Percentiles rank a stretch among this genome's conserved stretches.
Evolutionary conservation across 1,284 basidiomycete genomes (phyloP).

Genomic region (Testicularia cyperi): DNA sequence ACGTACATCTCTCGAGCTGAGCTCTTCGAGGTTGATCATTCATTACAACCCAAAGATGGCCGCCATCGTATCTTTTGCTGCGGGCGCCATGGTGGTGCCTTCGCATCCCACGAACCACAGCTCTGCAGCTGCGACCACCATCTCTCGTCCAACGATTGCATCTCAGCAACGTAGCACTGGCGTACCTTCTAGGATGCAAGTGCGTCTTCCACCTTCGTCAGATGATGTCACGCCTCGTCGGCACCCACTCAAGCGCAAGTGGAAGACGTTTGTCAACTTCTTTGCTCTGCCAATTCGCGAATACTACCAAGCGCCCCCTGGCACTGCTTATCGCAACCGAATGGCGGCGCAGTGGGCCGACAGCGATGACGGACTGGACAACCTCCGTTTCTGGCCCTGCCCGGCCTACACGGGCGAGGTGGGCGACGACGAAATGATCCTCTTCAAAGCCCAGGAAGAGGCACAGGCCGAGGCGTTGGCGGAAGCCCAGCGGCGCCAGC

Average conservation of each 20-base stretch:
- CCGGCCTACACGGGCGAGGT: conserved; percentile 31
- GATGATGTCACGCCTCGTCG: no score
- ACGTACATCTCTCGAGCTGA: no score
- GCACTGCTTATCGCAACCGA: conserved; percentile 10
- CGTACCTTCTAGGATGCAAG: no score
- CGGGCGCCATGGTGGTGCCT: no score
- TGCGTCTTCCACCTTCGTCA: no score
- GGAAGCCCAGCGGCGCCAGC: conserved; percentile 4
- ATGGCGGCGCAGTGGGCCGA: conserved; percentile 6
- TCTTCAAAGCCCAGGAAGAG: conserved; percentile 35
- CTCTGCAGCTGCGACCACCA: no score
- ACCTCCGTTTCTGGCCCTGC: conserved; percentile 9
- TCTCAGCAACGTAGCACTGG: no score
- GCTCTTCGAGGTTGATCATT: no score
- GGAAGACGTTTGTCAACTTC: conserved; percentile 34
- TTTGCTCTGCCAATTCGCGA: conserved; percentile 39
- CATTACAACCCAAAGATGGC: no score
- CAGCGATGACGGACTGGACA: conserved; percentile 1
- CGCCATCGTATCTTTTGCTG: no score
- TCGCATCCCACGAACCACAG: no score
- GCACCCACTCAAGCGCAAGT: conserved; percentile 33
- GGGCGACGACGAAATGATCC: conserved; percentile 38
- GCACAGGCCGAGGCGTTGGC: conserved; percentile 9
- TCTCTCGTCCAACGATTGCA: no score
- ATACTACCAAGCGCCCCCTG: conserved; percentile 32